Percentiles rank a stretch among this genome's conserved stretches.
phyloP scores from a whole-genome alignment of 225 moss, liverwort and hornwort species.

The Bryum argenteum region DNA sequence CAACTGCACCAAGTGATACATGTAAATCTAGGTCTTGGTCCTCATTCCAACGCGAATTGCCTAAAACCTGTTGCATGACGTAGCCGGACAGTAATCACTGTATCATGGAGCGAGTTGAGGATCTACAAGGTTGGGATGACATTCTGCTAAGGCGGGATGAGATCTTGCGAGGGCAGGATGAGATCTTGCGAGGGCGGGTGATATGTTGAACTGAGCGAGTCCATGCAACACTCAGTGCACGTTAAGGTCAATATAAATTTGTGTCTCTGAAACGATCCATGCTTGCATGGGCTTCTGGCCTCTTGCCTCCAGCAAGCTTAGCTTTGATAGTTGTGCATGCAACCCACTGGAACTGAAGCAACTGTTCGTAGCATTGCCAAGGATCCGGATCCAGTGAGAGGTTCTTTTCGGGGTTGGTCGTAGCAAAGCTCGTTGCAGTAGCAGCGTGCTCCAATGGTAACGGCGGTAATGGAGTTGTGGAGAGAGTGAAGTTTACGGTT shows the following conservation, averaged over 20 bases:
- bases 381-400: neutral
- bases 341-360: too few relatives aligned
- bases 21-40: too few relatives aligned
- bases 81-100: too few relatives aligned
- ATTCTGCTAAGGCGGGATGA: too few relatives aligned
- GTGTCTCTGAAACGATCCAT: neutral
- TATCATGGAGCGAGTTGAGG: too few relatives aligned
- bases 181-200: too few relatives aligned
- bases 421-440: neutral
- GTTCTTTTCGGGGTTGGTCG: neutral
- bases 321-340: neutral
- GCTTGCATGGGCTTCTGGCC: neutral
- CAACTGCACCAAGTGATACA: too few relatives aligned
- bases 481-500: slow-evolving; percentile 93
- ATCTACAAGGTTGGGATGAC: too few relatives aligned
- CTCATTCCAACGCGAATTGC: too few relatives aligned
- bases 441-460: neutral
- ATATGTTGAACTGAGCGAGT: too few relatives aligned
- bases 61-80: too few relatives aligned
- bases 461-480: slow-evolving; percentile 20
- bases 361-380: neutral
- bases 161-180: too few relatives aligned
- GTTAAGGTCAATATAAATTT: neutral
- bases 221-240: neutral
- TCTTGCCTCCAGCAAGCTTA: neutral